A percentile compares a stretch with the other conserved stretches of the same genome.
These are phyloP conservation scores for Plasmodium knowlesi DNA, from an alignment of 169 alveolate species.

Conservation along the genomic window DNA sequence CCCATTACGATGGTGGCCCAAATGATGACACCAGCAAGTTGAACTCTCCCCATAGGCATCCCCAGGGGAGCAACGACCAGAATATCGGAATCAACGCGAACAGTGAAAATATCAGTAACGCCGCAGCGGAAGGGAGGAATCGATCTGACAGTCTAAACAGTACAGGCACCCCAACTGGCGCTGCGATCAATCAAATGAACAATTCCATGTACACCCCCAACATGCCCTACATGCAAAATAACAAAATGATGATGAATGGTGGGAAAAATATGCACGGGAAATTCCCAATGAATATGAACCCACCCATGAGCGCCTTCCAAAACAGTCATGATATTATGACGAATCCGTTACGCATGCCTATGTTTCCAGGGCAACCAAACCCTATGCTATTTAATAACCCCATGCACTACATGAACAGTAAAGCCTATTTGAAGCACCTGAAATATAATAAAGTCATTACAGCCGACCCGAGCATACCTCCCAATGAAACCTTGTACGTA, in stretches of 20 bases:
- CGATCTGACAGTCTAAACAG: background rate
- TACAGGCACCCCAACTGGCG: background rate
- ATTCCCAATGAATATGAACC: slow-evolving; percentile 59
- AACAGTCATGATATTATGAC: background rate
- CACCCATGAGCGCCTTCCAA: slow-evolving; percentile 14
- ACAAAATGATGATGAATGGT: background rate
- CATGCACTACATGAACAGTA: slow-evolving; percentile 64
- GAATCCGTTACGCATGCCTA: slow-evolving; percentile 46
- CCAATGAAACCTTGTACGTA: slow-evolving; percentile 82
- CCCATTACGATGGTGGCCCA: background rate
- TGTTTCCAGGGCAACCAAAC: slow-evolving; percentile 48
- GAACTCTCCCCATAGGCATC: background rate
- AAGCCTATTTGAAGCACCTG: slow-evolving; percentile 72
- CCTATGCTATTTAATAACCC: slow-evolving; percentile 25
- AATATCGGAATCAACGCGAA: background rate
- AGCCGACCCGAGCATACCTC: slow-evolving; percentile 83
- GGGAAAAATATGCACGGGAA: background rate
- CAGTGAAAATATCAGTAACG: background rate
- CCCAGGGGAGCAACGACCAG: background rate
- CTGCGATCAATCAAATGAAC: background rate
- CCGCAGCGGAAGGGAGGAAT: background rate
- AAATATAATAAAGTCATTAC: slow-evolving; percentile 76
- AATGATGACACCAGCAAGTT: background rate
- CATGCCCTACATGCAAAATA: slow-evolving; percentile 21
- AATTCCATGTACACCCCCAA: background rate